phyloP scores from a whole-genome alignment of 331 rosid genomes.

The Quercus phellos region DNA sequence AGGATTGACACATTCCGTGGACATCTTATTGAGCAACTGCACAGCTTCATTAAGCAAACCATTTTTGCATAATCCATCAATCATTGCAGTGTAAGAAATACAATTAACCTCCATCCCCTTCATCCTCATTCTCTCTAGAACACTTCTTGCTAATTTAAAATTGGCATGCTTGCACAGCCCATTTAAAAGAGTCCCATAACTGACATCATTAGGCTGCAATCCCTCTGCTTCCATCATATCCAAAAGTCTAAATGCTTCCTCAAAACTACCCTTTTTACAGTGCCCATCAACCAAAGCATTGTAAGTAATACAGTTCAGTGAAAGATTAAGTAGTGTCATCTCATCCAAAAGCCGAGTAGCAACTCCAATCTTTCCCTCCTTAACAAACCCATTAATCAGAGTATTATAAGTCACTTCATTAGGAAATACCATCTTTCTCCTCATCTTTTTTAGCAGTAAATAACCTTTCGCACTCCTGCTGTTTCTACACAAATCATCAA shows the following conservation, averaged over 20 bases:
- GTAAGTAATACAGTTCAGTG: conserved; percentile 51
- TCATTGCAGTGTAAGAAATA: conserved; percentile 48
- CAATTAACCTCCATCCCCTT: conserved; percentile 32
- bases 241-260: conserved; percentile 54
- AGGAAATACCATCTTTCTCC: conserved; percentile 57
- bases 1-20: conserved; percentile 36
- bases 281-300: conserved; percentile 56
- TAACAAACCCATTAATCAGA: conserved; percentile 70
- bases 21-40: conserved; percentile 45
- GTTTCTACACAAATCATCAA: conserved; percentile 61
- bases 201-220: conserved; percentile 57
- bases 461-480: conserved; percentile 64
- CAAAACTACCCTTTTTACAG: conserved; percentile 40
- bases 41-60: conserved; percentile 62
- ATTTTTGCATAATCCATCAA: conserved; percentile 66
- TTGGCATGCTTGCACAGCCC: conserved; percentile 54
- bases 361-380: conserved; percentile 68
- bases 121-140: conserved; percentile 52
- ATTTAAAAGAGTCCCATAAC: conserved; percentile 54
- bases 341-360: conserved; percentile 62
- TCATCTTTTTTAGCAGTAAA: conserved; percentile 65
- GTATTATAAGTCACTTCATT: conserved; percentile 61
- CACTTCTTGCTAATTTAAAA: conserved; percentile 39
- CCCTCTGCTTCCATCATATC: conserved; percentile 54
- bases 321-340: conserved; percentile 44